Evolutionary conservation across 208 protist genomes (phyloP), one percentile per base, ranked within the genome.

Genomic region (Naegleria fowleri): DNA sequence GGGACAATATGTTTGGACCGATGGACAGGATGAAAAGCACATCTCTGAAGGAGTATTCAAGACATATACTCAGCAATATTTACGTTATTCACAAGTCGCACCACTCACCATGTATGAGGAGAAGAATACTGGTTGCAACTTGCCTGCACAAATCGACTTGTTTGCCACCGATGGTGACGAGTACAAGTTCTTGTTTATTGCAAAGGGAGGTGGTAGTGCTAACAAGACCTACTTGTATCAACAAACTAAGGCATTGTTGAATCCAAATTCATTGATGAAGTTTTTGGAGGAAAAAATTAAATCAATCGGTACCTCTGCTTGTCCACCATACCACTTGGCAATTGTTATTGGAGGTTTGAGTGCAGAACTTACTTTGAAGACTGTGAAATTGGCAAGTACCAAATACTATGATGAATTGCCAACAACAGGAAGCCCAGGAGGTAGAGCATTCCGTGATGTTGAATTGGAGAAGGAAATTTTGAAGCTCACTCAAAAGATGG

Each of bases 141-240:
- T 99, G 38, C 98, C 98, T 0, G 98, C 98, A 29, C 98, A 99
- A 95, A 97, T 99, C 91, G 98, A 99, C 84, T 90, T 99, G 58
- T 98, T 97, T 92, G 96, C 98, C 51, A 97, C 95, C 39, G 95
- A 97, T 91, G 98, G 97, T 48, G 95, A 95, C 92, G 95, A 97
- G 93, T 99, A 99, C 94, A 92, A 96, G 48, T 99, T 99, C 94
- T 94, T 97, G 90, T 99, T 99, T 91, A 97, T 99, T 52, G 97
- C 97, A 79, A 99, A 99, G 93, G 98, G 98, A 86, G 98, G 98
- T 90, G 98, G 98, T 91, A 98, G 96, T 39, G 98, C 98, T 15
- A 99, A 99, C 95, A 99, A 99, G 94, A 97, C 97, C 0, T 99
- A 95, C 93, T 94, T 99, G 36, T 98, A 96, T 92, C 98, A 99